Evolutionary conservation across 805 yeast genomes (phyloP), one percentile per base, ranked within the genome.

Genomic region (Nakazawaea wyomingensis): DNA sequence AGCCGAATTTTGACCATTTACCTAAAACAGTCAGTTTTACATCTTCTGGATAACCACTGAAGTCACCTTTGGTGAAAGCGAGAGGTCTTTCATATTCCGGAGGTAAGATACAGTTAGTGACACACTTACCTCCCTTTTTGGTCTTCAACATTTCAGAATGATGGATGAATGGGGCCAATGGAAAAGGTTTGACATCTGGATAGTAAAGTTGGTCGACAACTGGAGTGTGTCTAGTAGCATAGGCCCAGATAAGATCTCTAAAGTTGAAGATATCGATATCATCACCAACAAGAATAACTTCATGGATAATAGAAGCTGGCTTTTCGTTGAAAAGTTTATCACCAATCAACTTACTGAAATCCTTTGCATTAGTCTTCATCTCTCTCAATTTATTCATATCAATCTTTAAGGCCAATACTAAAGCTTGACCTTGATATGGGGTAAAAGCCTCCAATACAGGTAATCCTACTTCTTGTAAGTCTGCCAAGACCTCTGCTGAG

Each of bases 251-350:
- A 17, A 57, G 42, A 38, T 54, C 46, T 44, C 46, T 49, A 39
- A 56, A 56, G 41, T 56, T 44, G 39, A 53, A 56, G 18, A 57
- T 56, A 26, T 57, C 61, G 31, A 57, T 46, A 37, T 57, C 61
- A 21, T 57, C 60, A 31, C 54, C 57, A 16, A 57, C 57, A 17
- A 57, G 37, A 18, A 57, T 35, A 17, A 57, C 50, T 38, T 57
- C 59, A 39, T 55, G 60, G 30, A 52, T 45, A 5, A 51, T 49
- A n/a, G 33, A 46, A 3, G 49, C 53, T 26, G 48, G 44, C 38
- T 56, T 55, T 7, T 21, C 10, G 17, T 29, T 32, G 40, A 42
- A 54, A n/a, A 44, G 45, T 7, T 44, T 17, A 8, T 56, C 55
- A 34, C 57, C 59, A 30, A 56, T 43, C 13, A 39, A 41, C 34